Evolutionary conservation across 176 grass and related monocot genomes (phyloP).

Genomic region (Triticum dicoccoides): DNA sequence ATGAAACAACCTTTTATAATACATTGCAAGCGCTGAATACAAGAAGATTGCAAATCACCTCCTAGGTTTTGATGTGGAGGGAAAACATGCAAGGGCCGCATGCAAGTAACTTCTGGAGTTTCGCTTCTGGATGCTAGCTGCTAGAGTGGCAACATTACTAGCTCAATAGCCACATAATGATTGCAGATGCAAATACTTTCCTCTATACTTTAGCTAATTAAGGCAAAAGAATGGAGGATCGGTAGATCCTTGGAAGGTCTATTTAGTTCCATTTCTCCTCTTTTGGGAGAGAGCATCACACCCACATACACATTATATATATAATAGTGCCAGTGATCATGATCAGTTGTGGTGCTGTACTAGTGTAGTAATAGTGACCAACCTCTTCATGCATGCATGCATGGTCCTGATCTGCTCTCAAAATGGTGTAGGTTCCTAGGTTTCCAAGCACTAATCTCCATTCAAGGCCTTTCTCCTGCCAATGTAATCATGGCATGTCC

Average conservation of each 20-base stretch:
- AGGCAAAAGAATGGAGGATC: conserved; percentile 16
- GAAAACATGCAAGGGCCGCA: neutral
- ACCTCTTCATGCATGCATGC: conserved; percentile 41
- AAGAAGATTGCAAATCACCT: neutral
- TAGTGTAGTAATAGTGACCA: conserved; percentile 14
- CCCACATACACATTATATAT: neutral
- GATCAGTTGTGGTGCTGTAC: neutral
- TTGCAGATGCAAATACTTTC: neutral
- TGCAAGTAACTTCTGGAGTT: neutral
- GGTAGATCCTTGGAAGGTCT: conserved; percentile 19
- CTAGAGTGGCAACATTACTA: neutral
- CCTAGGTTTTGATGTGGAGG: neutral
- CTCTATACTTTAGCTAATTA: neutral
- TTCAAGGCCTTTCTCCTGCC: conserved; percentile 50
- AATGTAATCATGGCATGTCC: conserved; percentile 51
- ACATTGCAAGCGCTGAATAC: conserved; percentile 18
- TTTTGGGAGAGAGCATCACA: conserved; percentile 39
- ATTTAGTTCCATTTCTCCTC: conserved; percentile 37
- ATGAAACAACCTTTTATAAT: neutral
- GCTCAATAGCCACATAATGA: neutral
- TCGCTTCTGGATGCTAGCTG: neutral
- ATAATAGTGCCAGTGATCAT: conserved; percentile 1
- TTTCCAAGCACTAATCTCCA: conserved; percentile 62
- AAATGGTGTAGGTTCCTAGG: conserved; percentile 44
- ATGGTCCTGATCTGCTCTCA: conserved; percentile 24